Percentiles rank a stretch among this genome's conserved stretches.
These are phyloP conservation scores for Oryza brachyantha DNA, from an alignment of 176 grass and related monocot genomes.

Conservation along the genomic window DNA sequence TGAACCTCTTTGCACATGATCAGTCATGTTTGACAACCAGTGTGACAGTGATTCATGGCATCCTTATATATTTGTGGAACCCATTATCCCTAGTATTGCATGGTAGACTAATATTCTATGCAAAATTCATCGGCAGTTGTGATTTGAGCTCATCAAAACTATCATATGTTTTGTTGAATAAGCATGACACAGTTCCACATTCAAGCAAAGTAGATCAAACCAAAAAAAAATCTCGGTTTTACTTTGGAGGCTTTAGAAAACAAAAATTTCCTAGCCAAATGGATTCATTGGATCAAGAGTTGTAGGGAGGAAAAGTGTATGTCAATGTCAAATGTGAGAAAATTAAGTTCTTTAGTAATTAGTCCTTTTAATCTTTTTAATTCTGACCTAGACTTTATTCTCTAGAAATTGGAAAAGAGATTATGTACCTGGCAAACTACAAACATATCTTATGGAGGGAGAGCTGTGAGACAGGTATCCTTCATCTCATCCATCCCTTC, in stretches of 20 bases:
- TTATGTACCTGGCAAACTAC: no score
- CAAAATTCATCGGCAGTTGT: not conserved
- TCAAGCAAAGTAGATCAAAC: not conserved
- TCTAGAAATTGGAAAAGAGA: no score
- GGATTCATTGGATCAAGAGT: no score
- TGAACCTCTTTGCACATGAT: conserved; percentile 15
- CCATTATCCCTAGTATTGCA: not conserved
- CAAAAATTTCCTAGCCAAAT: no score
- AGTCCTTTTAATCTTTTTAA: no score
- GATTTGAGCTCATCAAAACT: not conserved
- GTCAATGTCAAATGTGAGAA: no score
- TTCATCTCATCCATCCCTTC: no score
- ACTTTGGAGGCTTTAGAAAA: not conserved
- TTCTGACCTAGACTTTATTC: no score
- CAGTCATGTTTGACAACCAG: not conserved
- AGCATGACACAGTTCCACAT: not conserved
- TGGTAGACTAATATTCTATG: not conserved
- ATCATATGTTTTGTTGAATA: not conserved
- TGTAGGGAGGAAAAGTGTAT: no score
- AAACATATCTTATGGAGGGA: no score
- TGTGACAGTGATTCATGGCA: not conserved
- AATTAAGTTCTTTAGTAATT: no score
- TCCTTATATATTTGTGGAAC: not conserved
- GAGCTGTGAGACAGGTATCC: no score
- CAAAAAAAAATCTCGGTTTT: not conserved